Percentiles rank a stretch among this genome's conserved stretches.
Conservation (phyloP, 441 rosid species). For the Geranium incanum region DNA sequence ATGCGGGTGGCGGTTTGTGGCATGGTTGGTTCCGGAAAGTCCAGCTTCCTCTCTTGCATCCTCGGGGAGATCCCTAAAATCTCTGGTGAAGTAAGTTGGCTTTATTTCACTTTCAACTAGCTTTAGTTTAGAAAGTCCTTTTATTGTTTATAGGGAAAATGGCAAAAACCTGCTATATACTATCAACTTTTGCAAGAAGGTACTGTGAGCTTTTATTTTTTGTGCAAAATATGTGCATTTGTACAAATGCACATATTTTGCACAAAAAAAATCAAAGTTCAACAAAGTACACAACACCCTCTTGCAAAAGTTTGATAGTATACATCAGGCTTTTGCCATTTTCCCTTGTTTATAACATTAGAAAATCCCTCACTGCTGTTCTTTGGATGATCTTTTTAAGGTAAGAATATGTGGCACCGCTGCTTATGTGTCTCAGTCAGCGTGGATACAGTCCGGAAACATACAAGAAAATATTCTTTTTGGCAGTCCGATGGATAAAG, state of each 20-base stretch:
- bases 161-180: no score
- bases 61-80: constrained; percentile 96
- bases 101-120: constrained; percentile 11
- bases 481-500: constrained; percentile 93
- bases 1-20: constrained; percentile 99
- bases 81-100: constrained; percentile 83
- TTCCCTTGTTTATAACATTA: not conserved
- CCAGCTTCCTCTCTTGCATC: constrained; percentile 95
- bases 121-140: constrained; percentile 13
- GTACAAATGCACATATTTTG: no score
- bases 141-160: not conserved
- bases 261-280: no score
- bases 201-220: no score
- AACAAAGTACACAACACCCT: no score
- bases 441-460: constrained; percentile 99
- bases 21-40: constrained; percentile 92
- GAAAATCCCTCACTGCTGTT: constrained; percentile 14
- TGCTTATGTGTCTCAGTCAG: constrained; percentile 97
- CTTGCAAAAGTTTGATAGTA: no score
- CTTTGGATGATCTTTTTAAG: constrained; percentile 32
- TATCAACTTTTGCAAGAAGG: no score
- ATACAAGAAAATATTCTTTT: constrained; percentile 98
- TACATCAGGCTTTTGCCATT: no score
- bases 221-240: no score
- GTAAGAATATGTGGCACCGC: constrained; percentile 87